Conservation (phyloP, 805 yeast species). For the Pichia pseudocactophila region DNA sequence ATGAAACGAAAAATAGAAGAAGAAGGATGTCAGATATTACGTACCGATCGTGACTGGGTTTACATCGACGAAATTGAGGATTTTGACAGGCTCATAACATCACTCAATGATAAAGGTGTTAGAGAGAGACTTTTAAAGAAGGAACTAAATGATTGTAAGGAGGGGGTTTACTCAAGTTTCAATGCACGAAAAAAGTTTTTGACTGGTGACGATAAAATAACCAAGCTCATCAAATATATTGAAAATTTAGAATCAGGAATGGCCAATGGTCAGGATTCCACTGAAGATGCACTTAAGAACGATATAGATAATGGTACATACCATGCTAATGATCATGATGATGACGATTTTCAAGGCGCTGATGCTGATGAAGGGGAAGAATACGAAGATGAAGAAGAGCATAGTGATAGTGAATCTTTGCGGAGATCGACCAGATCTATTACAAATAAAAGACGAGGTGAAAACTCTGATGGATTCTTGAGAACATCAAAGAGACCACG, state of each 20-base stretch:
- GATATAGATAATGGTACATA: conserved; percentile 13
- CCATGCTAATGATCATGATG: conserved; percentile 22
- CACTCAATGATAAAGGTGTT: conserved; percentile 70
- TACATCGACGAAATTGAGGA: conserved; percentile 56
- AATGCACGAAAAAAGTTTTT: conserved; percentile 49
- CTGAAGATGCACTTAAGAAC: conserved; percentile 26
- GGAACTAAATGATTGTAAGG: conserved; percentile 47
- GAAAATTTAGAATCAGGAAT: conserved; percentile 20
- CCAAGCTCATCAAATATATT: conserved; percentile 32
- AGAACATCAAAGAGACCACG: conserved; percentile 4
- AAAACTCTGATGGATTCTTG: neutral
- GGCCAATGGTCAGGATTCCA: conserved; percentile 24
- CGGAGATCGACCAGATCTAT: conserved; percentile 6
- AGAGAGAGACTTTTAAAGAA: conserved; percentile 60
- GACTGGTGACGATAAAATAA: conserved; percentile 34
- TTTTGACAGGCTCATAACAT: conserved; percentile 43
- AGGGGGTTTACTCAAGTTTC: conserved; percentile 46
- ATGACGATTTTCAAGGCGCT: too few relatives aligned
- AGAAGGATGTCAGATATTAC: conserved; percentile 44
- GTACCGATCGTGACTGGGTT: conserved; percentile 56
- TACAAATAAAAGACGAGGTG: conserved; percentile 1
- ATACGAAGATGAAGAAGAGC: conserved; percentile 7
- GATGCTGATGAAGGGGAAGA: conserved; percentile 20
- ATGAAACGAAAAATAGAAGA: conserved; percentile 57
- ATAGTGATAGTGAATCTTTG: neutral